Conservation (phyloP, 805 yeast species). For the Spathaspora passalidarum region DNA sequence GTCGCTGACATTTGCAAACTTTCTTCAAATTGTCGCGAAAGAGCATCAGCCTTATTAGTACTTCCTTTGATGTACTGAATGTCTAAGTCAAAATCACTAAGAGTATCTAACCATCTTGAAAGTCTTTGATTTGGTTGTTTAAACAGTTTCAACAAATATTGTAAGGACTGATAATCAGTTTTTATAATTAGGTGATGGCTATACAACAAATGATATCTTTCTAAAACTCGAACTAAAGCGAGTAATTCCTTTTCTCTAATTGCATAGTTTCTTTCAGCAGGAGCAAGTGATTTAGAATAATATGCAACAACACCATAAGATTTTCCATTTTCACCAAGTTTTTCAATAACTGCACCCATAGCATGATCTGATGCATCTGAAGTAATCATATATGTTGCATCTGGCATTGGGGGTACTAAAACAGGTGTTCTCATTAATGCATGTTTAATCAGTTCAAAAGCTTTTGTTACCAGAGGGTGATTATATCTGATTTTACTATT, state of each 20-base stretch:
- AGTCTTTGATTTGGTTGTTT: slow-evolving; percentile 1
- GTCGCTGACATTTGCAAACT: background rate
- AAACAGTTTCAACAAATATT: background rate
- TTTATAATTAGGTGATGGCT: background rate
- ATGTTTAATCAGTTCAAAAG: background rate
- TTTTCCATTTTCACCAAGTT: background rate
- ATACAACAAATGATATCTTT: background rate
- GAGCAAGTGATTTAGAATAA: background rate
- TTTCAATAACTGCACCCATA: slow-evolving; percentile 2
- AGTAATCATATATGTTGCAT: slow-evolving; percentile 1
- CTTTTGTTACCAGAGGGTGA: no score
- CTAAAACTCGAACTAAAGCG: background rate
- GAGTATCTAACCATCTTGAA: background rate
- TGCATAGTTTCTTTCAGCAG: background rate
- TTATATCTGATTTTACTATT: no score
- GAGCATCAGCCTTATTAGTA: background rate
- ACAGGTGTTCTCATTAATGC: background rate
- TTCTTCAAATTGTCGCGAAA: background rate
- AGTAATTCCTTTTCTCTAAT: background rate
- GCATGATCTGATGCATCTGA: slow-evolving; percentile 1
- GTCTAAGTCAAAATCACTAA: slow-evolving; percentile 2
- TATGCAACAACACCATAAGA: slow-evolving; percentile 2
- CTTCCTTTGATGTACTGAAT: slow-evolving; percentile 2
- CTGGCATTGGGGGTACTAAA: background rate
- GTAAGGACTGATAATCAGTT: slow-evolving; percentile 2